phyloP scores from a whole-genome alignment of 148 eudicot species.

The Spergularia marina region DNA sequence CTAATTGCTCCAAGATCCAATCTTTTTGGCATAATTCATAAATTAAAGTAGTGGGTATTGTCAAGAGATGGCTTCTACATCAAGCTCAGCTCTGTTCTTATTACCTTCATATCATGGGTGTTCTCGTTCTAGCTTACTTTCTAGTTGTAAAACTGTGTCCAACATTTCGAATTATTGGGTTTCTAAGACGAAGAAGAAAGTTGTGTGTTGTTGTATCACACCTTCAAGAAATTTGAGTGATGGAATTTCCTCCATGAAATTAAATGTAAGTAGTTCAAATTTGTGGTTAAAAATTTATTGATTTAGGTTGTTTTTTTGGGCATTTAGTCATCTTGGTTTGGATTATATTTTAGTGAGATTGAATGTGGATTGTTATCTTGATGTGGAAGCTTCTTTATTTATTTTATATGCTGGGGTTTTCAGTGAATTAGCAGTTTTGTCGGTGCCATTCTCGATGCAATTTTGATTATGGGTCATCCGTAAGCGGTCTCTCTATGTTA shows the following conservation, averaged over 20 bases:
- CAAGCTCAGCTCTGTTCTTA: slow-evolving; percentile 37
- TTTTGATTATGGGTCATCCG: no score
- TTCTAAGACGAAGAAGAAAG: slow-evolving; percentile 23
- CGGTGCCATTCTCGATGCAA: no score
- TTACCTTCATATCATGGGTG: slow-evolving; percentile 23
- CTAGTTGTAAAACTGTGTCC: slow-evolving; percentile 16
- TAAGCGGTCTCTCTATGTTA: no score
- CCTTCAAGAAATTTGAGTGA: slow-evolving; percentile 48
- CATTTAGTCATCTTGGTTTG: not conserved
- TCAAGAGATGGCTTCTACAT: slow-evolving; percentile 36
- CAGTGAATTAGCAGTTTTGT: no score
- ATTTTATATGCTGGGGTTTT: not conserved
- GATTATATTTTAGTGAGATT: not conserved
- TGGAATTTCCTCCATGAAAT: slow-evolving; percentile 38
- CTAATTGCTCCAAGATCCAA: slow-evolving; percentile 1
- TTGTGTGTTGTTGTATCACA: slow-evolving; percentile 52
- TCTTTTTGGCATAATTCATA: not conserved
- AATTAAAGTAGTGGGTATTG: not conserved
- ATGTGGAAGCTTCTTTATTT: no score
- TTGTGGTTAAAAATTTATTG: not conserved
- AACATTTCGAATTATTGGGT: slow-evolving; percentile 23
- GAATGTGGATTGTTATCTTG: not conserved
- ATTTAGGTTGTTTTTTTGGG: not conserved
- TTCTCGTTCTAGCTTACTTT: slow-evolving; percentile 27
- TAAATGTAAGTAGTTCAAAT: slow-evolving; percentile 36